Evolutionary conservation across 768 basidiomycete species (phyloP), one percentile per base, ranked within the genome.

Genomic region (Imleria badia): DNA sequence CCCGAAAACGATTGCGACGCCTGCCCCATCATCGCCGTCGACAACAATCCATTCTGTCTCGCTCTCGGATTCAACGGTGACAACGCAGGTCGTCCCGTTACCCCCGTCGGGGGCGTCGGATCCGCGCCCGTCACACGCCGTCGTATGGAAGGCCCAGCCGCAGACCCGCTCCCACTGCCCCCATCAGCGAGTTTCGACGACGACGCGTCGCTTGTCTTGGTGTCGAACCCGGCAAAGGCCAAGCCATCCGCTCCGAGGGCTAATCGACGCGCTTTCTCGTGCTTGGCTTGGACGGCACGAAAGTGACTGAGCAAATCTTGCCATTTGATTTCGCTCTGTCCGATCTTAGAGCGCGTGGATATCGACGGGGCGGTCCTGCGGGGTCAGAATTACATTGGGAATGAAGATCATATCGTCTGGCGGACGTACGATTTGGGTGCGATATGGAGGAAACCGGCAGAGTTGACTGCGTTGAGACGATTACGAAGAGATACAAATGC

Each of bases 271-370:
- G 94, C 84, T 67, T 94, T 95, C 74, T 98, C 95, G 66, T 98
- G 95, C 62, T 86, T 89, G 33, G 81, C 78, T 71, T 99, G 97
- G 1, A 97, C 85, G 0, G 82, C 76, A 17, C 95, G 86, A 77
- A 99, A 99, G 70, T 99, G 97, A 5, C 81, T 79, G 11, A 98
- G 81, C 0, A 99, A 80, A 56, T 98, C 97, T 66, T 87, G 86
- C 97, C 97, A 99, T 68, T 97, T 98, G 68, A 99, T 97, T 49
- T 97, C 94, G 40, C 91, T 94, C 23, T 90, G 82, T 30, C 83
- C 76, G 0, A 86, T 66, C 69, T 96, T 96, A 5, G 92, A 88
- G 22, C 93, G 83, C 19, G 84, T 76, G 3, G 85, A 66, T 23
- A 78, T 60, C 20, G 75, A 65, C 1, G 66, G 54, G 9, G 67